Evolutionary conservation across 164 flowering plant genomes (phyloP).

Genomic region (Chloranthus sessilifolius): DNA sequence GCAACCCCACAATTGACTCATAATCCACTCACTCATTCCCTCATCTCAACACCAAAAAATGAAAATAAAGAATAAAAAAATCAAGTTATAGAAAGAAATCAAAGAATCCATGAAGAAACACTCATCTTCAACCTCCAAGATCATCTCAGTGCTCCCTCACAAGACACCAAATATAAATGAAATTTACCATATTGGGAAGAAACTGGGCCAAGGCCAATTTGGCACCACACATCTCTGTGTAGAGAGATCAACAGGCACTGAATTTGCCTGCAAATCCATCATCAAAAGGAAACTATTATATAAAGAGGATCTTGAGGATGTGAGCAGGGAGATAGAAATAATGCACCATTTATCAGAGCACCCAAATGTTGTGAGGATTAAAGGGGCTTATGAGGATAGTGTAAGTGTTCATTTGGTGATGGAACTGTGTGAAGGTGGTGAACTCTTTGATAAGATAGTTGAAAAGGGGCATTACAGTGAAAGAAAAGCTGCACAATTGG

Average conservation of each 20-base stretch:
- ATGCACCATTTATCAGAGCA: conserved; percentile 85
- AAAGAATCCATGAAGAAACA: conserved; percentile 27
- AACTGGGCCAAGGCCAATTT: conserved; percentile 82
- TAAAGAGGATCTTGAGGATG: conserved; percentile 72
- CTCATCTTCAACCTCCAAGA: conserved; percentile 14
- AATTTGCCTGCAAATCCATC: conserved; percentile 75
- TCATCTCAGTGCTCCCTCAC: conserved; percentile 56
- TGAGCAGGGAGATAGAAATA: conserved; percentile 83
- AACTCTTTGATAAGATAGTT: conserved; percentile 76
- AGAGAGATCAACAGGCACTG: conserved; percentile 37
- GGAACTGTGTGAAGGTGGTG: conserved; percentile 85
- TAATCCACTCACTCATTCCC: too few species aligned
- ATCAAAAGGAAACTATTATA: conserved; percentile 69
- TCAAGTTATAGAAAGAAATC: too few species aligned
- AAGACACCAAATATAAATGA: conserved; percentile 60
- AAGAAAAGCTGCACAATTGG: conserved; percentile 55
- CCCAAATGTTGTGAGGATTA: conserved; percentile 60
- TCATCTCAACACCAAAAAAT: too few species aligned
- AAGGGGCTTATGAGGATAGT: conserved; percentile 68
- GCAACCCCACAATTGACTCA: too few species aligned
- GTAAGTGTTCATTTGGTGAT: conserved; percentile 75
- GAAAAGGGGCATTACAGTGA: conserved; percentile 78
- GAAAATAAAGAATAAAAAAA: too few species aligned
- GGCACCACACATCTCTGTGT: conserved; percentile 68
- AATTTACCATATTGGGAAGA: conserved; percentile 52